Conservation (phyloP, 345 rosid genomes). For the Anacardium occidentale region DNA sequence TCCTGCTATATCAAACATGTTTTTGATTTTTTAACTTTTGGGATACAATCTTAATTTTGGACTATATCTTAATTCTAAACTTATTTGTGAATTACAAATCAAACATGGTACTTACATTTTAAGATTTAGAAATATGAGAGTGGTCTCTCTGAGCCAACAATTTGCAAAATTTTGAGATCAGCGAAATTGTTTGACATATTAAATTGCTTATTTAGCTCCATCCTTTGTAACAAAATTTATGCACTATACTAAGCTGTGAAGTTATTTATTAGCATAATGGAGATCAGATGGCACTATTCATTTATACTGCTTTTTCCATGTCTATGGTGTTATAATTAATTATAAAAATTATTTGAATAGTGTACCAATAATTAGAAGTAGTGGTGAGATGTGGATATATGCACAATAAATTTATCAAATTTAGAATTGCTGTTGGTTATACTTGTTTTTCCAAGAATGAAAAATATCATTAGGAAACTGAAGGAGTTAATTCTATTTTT, state of each 20-base stretch:
- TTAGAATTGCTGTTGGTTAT: constrained; percentile 3
- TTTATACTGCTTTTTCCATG: not conserved
- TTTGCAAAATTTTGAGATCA: not conserved
- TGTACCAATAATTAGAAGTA: not conserved
- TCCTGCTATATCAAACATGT: no score
- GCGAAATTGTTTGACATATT: not conserved
- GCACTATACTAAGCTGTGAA: not conserved
- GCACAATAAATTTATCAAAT: not conserved
- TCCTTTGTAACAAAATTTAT: not conserved
- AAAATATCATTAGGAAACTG: constrained; percentile 5
- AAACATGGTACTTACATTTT: not conserved
- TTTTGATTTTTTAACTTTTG: no score
- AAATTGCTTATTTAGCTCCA: not conserved
- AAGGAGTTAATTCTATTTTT: constrained; percentile 17
- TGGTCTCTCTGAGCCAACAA: not conserved
- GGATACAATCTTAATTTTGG: no score
- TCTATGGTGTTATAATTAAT: not conserved
- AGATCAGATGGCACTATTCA: not conserved
- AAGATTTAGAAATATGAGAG: not conserved
- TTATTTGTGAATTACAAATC: no score
- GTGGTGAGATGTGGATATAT: not conserved
- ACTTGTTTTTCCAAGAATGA: not conserved
- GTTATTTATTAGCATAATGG: not conserved
- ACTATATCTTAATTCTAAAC: no score
- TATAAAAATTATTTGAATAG: not conserved